Base-by-base conservation (phyloP, 2,329 filamentous ascomycete genomes). In the Alternaria arbusti region DNA sequence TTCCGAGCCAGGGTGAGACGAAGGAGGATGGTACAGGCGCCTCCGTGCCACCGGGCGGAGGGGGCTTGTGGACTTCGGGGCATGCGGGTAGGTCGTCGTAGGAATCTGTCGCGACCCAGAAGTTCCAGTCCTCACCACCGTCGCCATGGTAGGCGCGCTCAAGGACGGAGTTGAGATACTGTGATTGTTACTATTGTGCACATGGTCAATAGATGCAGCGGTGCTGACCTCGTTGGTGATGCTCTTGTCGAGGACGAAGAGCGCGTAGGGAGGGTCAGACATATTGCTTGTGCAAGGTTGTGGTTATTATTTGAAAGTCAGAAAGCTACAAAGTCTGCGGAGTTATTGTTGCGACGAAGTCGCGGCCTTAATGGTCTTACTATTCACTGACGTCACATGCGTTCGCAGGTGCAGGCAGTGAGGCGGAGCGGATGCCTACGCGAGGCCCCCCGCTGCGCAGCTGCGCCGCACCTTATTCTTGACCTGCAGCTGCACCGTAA, bases 191-290 rank as follows among this genome's bases (percentile, higher is more conserved):
- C 3, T 36, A 5, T 36, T 2, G 13, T 5, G 32, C 7, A 36
- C 32, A 5, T 36, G 32, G 3, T 36, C 13, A 5, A 36, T 4
- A n/a, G 32, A 5, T 36, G 3, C 32, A 5, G 3, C 3, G 32
- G 3, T n/a, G 32, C 32, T 30, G 20, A 63, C 65, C 32, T 60
- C 52, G 28, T 50, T 60, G 26, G 57, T 49, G 43, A 67, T 65
- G 50, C 45, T 22, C 15, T 60, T 55, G 32, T 57, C 55, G 36
- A 59, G 49, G 13, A 67, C 56, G 23, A 67, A 67, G 22, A 67
- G 56, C 25, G 62, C 55, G 22, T 59, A 67, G 32, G 59, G 65
- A 46, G 65, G 15, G 32, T 36, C 7, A 9, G 32, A 36, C 32
- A 36, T 36, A 5, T 4, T 36, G 1, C 32, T 36, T 36, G 32